Base-by-base conservation (phyloP, 768 basidiomycete genomes). In the Lanmaoa pseudosensibilis region DNA sequence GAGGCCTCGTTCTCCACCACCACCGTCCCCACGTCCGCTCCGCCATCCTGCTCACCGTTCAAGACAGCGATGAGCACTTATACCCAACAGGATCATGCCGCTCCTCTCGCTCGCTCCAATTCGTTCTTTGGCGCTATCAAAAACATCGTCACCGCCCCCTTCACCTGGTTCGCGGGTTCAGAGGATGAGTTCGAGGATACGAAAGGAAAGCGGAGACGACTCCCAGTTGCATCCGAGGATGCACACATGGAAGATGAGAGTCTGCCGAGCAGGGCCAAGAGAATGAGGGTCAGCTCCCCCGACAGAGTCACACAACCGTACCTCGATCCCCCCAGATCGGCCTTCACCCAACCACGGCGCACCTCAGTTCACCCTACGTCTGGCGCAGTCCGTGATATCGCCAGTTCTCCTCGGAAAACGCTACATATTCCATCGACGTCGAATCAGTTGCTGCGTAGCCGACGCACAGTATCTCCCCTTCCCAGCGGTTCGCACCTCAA, bases 41-140 rank as follows among this genome's bases (percentile, higher is more conserved):
- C 55, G 52, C 57, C 61, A 46, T 64, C 58, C 25, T 50, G 56
- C 58, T 64, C 65, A 15, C 49, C 59, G 61, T 52, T 50, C 25
- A 34, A 1, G 52, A 55, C 63, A 64, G 59, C 58, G 58, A 72
- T 72, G 70, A 71, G 60, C 61, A 54, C 67, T 0, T 62, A 73
- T 63, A 66, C 69, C 60, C 69, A 67, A 4, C 65, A 68, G 37
- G 58, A 59, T 10, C 61, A 60, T 64, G 41, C 76, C 65, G 53
- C 71, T 61, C 59, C 76, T 12, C 66, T 85, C 43, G 73, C 71
- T 61, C 83, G 84, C 61, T 77, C 78, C n/a, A 80, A 75, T 19
- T 86, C 86, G 27, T 77, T 88, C 63, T 68, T 87, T 41, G 83
- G 83, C 48, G 70, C 84, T 46, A 79, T 88, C 71, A 87, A 81